phyloP scores from a whole-genome alignment of 2,329 filamentous ascomycete species.

The Apiospora saccharicola region DNA sequence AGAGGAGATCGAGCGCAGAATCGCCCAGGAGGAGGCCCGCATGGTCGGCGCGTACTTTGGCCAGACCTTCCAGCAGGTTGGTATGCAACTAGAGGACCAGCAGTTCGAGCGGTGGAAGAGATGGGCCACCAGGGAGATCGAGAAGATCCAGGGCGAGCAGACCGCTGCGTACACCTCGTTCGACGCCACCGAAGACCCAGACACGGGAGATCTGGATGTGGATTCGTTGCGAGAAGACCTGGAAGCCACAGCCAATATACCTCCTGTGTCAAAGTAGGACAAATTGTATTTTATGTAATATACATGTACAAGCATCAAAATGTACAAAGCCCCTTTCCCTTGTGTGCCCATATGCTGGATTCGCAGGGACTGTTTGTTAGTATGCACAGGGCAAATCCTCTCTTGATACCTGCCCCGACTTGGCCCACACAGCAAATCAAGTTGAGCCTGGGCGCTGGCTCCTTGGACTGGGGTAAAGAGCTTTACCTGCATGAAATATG shows the following conservation, averaged over 20 bases:
- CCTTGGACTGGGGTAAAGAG: neutral
- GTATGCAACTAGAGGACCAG: conserved; percentile 82
- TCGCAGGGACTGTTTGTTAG: neutral
- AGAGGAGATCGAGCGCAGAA: conserved; percentile 81
- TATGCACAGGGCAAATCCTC: neutral
- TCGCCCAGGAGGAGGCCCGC: conserved; percentile 87
- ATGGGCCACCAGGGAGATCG: conserved; percentile 41
- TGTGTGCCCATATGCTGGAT: neutral
- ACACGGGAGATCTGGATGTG: conserved; percentile 22
- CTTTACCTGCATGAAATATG: neutral
- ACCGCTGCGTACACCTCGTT: conserved; percentile 32
- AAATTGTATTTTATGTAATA: conserved; percentile 19
- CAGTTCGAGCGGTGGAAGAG: conserved; percentile 84
- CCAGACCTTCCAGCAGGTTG: conserved; percentile 75
- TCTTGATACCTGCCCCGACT: neutral
- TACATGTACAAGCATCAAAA: conserved; percentile 23
- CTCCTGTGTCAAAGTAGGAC: neutral
- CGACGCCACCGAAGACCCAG: conserved; percentile 30
- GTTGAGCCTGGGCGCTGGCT: neutral
- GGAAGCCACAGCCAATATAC: conserved; percentile 20
- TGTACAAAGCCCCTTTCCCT: neutral
- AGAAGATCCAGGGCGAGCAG: conserved; percentile 35
- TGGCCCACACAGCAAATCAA: neutral
- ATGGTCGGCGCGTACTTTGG: conserved; percentile 90
- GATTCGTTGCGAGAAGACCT: conserved; percentile 25